Evolutionary conservation across 305 asterid genomes (phyloP), one percentile per base, ranked within the genome.

Genomic region (Caryopteris hybrid): DNA sequence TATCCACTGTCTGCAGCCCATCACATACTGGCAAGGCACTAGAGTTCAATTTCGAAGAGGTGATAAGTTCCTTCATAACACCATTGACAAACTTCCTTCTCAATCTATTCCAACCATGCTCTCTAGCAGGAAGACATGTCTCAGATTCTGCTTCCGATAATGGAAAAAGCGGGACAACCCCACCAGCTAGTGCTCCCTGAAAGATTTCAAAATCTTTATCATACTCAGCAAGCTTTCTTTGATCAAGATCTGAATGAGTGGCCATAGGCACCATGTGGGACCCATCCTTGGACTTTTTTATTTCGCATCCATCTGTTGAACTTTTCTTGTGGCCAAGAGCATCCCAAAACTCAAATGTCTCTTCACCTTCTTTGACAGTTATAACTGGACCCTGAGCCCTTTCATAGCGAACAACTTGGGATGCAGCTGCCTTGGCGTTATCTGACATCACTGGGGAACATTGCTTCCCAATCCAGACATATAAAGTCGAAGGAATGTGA

Each of bases 151-250:
- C 71, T 71, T 68, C 91, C 2, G 85, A 75, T 8, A 88, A 66
- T n/a, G 93, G 86, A 75, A 81, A 80, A 61, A 89, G 90, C 29
- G 96, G 98, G 27, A 84, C 88, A 53, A 87, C 79, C 8, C 95
- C 98, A 54, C 89, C 91, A 51, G 81, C 57, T 65, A 80, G 85
- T 68, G 98, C 98, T 62, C 79, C 76, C 3, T 77, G 81, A 71
- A 87, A 91, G 47, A 85, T 83, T 69, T 84, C 88, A 56, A 87
- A 91, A 84, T 89, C 98, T n/a, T n/a, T n/a, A n/a, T n/a, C n/a
- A n/a, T n/a, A n/a, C n/a, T n/a, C n/a, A n/a, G n/a, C n/a, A n/a
- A 81, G 85, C 69, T 70, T 85, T 71, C 84, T 76, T 20, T 77
- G 75, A 61, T 75, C 54, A 14, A 27, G 31, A 51, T 41, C 47